Base-by-base conservation (phyloP, 2,329 filamentous ascomycete genomes). In the Arthroderma sp. region DNA sequence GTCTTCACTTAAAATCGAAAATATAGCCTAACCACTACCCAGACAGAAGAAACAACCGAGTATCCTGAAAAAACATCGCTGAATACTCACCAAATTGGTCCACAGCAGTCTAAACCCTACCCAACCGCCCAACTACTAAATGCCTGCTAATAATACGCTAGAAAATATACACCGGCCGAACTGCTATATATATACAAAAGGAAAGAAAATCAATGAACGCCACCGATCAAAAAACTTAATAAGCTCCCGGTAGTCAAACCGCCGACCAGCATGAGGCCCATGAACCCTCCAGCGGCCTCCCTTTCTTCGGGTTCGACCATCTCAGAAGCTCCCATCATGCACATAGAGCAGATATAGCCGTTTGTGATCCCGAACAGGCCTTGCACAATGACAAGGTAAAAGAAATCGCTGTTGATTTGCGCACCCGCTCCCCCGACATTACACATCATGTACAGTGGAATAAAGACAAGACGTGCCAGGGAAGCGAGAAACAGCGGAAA, bases 281-380 rank as follows among this genome's bases (percentile, higher is more conserved):
- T 96, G 61, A 96, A 96, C 1, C 83, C 86, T 39, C 89, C 91
- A 0, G 87, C 81, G 4, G 86, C 88, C 66, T 94, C 87, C 31
- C 83, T 73, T 68, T 98, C 89, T 6, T 81, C 78, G 1, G 81
- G 77, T 3, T 81, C 80, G 1, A 96, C 88, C 76, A 80, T 89
- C 52, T 84, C 78, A 0, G 75, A 77, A 0, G 87, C 82, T 1
- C 83, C 83, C 77, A 96, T 94, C 88, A 98, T 96, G 61, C 83
- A 86, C 53, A 76, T 83, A 46, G 83, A 85, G 29, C 84, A 83
- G 9, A 98, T 63, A 72, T 83, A 96, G 1, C 91, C 91, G 59
- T 89, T 96, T 6, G 79, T 83, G 33, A 87, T 57, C 1, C 91
- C 91, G 57, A 93, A 96, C 1, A 81, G 66, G 9, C 91, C 63